Evolutionary conservation across 352 stramenopile species (phyloP).

Genomic region (Globisporangium sylvaticum): DNA sequence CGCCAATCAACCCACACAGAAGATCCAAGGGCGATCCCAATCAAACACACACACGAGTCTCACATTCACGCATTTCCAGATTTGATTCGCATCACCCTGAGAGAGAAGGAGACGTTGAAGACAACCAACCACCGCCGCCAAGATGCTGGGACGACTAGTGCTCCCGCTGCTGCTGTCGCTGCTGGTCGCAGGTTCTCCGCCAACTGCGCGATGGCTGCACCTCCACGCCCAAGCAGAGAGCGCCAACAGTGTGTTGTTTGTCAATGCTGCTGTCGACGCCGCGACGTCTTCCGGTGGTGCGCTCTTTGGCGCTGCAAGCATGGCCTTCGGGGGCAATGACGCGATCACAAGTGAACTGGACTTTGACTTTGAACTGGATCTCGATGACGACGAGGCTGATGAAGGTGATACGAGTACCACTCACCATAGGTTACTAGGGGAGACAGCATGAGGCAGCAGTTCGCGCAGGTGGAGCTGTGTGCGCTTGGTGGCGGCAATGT

Average conservation of each 20-base stretch:
- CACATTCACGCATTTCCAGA: neutral
- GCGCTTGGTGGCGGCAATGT: no score
- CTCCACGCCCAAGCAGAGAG: neutral
- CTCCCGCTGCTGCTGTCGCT: neutral
- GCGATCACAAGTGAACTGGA: constrained; percentile 10
- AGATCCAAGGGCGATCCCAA: no score
- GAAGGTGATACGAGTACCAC: no score
- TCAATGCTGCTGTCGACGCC: neutral
- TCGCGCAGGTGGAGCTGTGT: no score
- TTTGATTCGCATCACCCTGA: neutral
- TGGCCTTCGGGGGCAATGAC: constrained; percentile 1
- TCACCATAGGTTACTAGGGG: no score
- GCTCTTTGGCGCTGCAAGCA: neutral
- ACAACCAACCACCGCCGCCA: no score
- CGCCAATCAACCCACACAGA: no score
- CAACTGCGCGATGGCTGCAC: neutral
- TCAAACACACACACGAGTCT: no score
- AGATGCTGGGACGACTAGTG: neutral
- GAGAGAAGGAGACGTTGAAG: no score
- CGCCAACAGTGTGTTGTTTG: neutral
- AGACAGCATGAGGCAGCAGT: no score
- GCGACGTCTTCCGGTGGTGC: neutral
- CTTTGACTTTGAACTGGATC: constrained; percentile 15
- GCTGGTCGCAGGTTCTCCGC: neutral
- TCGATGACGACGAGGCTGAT: neutral